These are phyloP conservation scores for Fusarium sp. DNA, from an alignment of 2,329 filamentous ascomycete genomes.

Conservation along the genomic window DNA sequence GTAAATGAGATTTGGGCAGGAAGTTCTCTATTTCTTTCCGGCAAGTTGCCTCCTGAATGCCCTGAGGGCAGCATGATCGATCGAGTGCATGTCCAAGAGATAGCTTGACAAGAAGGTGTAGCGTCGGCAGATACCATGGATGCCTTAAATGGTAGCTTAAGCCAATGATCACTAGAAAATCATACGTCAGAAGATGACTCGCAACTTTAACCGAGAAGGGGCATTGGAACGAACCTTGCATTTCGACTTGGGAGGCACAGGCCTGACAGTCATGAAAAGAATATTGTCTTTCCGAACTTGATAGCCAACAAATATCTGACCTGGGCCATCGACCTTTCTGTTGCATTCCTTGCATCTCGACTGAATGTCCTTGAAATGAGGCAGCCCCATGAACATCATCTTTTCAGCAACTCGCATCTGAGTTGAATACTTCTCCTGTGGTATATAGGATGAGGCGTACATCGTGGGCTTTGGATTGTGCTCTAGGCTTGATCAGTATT, in stretches of 20 bases:
- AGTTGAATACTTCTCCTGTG: neutral
- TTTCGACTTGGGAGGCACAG: constrained; percentile 8
- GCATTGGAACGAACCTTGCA: neutral
- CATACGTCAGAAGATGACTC: neutral
- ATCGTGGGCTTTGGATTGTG: neutral
- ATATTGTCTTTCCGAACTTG: neutral
- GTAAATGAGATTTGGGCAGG: too few species aligned
- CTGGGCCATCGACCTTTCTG: neutral
- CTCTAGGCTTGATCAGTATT: neutral
- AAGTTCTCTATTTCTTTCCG: neutral
- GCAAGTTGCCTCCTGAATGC: too few species aligned
- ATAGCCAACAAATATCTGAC: constrained; percentile 2
- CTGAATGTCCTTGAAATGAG: neutral
- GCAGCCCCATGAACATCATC: constrained; percentile 30
- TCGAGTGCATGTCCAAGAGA: neutral
- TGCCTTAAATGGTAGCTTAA: too few species aligned
- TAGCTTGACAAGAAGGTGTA: neutral
- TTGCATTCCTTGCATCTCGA: constrained; percentile 6
- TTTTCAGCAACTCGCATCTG: constrained; percentile 9
- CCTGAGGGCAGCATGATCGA: neutral
- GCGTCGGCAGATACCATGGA: neutral
- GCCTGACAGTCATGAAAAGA: constrained; percentile 16
- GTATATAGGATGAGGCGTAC: neutral
- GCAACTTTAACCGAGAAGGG: neutral
- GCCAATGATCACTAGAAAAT: neutral